These are phyloP conservation scores for Astrocystis sublimbata DNA, from an alignment of 495 filamentous ascomycete genomes.

Conservation along the genomic window DNA sequence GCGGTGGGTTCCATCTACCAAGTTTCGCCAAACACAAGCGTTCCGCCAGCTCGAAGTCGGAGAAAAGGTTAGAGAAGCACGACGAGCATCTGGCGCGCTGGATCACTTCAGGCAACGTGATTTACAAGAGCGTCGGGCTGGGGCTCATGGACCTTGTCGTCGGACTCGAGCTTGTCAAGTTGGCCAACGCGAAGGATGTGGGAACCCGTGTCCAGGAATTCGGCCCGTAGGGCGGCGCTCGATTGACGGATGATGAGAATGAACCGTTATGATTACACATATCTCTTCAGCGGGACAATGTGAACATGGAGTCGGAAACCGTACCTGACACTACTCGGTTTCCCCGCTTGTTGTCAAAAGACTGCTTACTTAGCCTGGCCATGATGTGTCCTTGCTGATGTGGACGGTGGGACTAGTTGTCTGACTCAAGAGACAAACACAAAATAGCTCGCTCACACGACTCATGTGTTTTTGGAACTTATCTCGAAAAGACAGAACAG, in stretches of 20 bases:
- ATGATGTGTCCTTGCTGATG: not conserved
- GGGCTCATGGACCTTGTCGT: constrained; percentile 80
- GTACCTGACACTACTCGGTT: not conserved
- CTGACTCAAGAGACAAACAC: too few species aligned
- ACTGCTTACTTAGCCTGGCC: not conserved
- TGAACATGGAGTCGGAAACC: not conserved
- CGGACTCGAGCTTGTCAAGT: constrained; percentile 69
- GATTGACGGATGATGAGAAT: too few species aligned
- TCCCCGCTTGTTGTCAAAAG: not conserved
- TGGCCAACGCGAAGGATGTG: constrained; percentile 71
- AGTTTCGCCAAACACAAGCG: constrained; percentile 4
- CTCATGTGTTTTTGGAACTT: too few species aligned
- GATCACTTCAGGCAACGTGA: constrained; percentile 79
- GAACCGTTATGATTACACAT: not conserved
- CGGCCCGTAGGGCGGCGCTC: constrained; percentile 41
- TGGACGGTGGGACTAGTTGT: not conserved
- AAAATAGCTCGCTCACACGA: not conserved
- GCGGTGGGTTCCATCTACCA: constrained; percentile 14
- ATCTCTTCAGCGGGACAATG: not conserved
- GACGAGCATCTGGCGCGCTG: constrained; percentile 65
- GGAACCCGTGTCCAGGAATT: constrained; percentile 75
- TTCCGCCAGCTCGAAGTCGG: constrained; percentile 4
- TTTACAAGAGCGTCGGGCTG: constrained; percentile 81
- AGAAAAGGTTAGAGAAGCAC: constrained; percentile 35
- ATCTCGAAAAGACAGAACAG: not conserved